Percentiles rank a stretch among this genome's conserved stretches.
Evolutionary conservation across 768 basidiomycete genomes (phyloP).

Genomic region (Brasilioporus rufonigricans): DNA sequence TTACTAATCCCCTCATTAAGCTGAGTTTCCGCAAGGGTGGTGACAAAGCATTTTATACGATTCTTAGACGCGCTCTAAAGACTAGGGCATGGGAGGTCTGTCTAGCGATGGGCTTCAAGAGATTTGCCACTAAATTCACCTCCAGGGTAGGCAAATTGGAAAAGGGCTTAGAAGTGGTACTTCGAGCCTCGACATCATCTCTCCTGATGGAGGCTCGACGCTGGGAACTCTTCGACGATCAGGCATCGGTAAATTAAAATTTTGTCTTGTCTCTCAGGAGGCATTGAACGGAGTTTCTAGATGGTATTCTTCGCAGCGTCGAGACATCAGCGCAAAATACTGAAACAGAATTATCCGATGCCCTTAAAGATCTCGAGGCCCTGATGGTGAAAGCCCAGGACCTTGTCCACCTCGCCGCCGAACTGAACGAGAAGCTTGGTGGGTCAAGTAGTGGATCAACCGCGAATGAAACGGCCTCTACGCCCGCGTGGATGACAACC

Average conservation of each 20-base stretch:
- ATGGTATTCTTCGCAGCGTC: conserved; percentile 78
- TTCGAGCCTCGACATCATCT: conserved; percentile 18
- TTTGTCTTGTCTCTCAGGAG: neutral
- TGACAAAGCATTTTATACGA: conserved; percentile 77
- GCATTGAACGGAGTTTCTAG: conserved; percentile 38
- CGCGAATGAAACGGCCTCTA: neutral
- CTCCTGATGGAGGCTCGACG: conserved; percentile 17
- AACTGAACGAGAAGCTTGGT: conserved; percentile 81
- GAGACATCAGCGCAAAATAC: conserved; percentile 63
- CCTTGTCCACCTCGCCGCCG: conserved; percentile 87
- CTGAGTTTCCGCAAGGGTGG: conserved; percentile 92
- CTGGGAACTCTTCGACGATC: conserved; percentile 20
- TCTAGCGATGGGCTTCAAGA: neutral
- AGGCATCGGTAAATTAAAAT: conserved; percentile 28
- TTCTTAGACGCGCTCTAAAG: conserved; percentile 67
- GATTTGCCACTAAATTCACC: neutral
- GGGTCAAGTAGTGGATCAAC: conserved; percentile 29
- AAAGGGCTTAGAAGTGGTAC: conserved; percentile 18
- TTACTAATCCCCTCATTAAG: conserved; percentile 55
- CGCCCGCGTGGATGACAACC: conserved; percentile 17
- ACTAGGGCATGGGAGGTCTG: conserved; percentile 75
- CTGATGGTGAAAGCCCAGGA: conserved; percentile 89
- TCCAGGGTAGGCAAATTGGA: conserved; percentile 32
- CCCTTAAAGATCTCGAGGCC: conserved; percentile 84
- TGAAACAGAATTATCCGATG: conserved; percentile 66